A percentile compares a stretch with the other conserved stretches of the same genome.
Conservation (phyloP, 257 asterid species). For the Linaria vulgaris region DNA sequence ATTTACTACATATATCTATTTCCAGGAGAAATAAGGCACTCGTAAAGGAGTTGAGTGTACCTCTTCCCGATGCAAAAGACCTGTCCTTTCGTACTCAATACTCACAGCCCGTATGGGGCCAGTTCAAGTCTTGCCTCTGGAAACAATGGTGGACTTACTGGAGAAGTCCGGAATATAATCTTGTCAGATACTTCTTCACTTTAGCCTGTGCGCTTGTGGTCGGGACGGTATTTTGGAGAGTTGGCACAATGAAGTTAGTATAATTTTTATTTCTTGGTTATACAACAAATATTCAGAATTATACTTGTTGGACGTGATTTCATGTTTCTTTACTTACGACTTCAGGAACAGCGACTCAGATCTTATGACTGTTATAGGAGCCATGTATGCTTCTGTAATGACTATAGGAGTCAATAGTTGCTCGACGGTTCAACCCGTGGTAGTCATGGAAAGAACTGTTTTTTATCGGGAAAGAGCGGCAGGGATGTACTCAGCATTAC, state of each 20-base stretch:
- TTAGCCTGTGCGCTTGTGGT: slow-evolving; percentile 65
- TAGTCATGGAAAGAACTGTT: slow-evolving; percentile 68
- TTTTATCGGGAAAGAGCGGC: slow-evolving; percentile 75
- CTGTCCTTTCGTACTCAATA: slow-evolving; percentile 58
- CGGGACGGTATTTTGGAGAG: slow-evolving; percentile 76
- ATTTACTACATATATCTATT: background rate
- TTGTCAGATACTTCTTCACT: slow-evolving; percentile 71
- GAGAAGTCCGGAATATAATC: slow-evolving; percentile 92
- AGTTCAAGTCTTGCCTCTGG: slow-evolving; percentile 68
- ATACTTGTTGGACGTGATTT: background rate
- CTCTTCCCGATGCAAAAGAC: slow-evolving; percentile 62
- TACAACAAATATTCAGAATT: background rate
- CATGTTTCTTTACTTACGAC: slow-evolving; percentile 14
- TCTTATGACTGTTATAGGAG: slow-evolving; percentile 68
- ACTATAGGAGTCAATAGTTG: slow-evolving; percentile 76
- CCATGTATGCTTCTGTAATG: slow-evolving; percentile 67
- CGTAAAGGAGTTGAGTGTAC: slow-evolving; percentile 56
- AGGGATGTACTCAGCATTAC: slow-evolving; percentile 87
- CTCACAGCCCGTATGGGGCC: slow-evolving; percentile 58
- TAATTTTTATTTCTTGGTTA: background rate
- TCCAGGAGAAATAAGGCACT: slow-evolving; percentile 60
- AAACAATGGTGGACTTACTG: slow-evolving; percentile 89
- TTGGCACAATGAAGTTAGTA: slow-evolving; percentile 57
- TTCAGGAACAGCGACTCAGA: slow-evolving; percentile 50
- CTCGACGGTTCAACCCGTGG: slow-evolving; percentile 74